phyloP scores from a whole-genome alignment of 2,329 filamentous ascomycete species.

The Pseudogymnoascus sp. region DNA sequence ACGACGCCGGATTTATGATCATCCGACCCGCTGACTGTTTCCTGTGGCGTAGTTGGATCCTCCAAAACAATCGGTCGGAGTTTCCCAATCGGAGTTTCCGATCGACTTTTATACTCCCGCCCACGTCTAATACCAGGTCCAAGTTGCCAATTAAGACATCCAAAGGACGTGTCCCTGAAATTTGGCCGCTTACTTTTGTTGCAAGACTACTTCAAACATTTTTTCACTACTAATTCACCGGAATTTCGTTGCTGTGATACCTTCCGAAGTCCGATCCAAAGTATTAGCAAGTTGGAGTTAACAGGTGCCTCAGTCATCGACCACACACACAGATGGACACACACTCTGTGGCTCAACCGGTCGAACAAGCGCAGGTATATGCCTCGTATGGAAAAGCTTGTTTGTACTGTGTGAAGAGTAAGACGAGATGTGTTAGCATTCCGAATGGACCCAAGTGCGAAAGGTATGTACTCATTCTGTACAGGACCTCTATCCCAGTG shows the following conservation, averaged over 20 bases:
- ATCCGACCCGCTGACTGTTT: neutral
- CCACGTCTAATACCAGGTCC: neutral
- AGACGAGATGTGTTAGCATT: slow-evolving; percentile 12
- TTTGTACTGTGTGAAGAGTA: slow-evolving; percentile 14
- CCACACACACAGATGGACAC: neutral
- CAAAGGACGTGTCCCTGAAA: neutral
- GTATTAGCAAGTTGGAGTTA: neutral
- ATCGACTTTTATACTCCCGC: neutral
- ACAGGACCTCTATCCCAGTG: neutral
- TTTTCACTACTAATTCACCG: neutral
- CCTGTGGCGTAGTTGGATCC: neutral
- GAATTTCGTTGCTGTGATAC: neutral
- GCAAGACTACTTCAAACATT: neutral
- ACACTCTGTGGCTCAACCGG: neutral
- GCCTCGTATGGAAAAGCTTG: slow-evolving; percentile 15
- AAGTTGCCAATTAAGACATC: neutral
- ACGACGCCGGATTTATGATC: neutral
- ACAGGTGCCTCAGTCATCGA: neutral
- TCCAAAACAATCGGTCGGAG: neutral
- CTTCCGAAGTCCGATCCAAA: slow-evolving; percentile 1
- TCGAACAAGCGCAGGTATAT: slow-evolving; percentile 12
- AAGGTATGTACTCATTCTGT: slow-evolving; percentile 8
- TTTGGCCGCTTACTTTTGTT: neutral
- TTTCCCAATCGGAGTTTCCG: neutral
- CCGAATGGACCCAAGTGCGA: slow-evolving; percentile 12